phyloP scores from a whole-genome alignment of 169 alveolate genomes.

The Eimeria brunetti region DNA sequence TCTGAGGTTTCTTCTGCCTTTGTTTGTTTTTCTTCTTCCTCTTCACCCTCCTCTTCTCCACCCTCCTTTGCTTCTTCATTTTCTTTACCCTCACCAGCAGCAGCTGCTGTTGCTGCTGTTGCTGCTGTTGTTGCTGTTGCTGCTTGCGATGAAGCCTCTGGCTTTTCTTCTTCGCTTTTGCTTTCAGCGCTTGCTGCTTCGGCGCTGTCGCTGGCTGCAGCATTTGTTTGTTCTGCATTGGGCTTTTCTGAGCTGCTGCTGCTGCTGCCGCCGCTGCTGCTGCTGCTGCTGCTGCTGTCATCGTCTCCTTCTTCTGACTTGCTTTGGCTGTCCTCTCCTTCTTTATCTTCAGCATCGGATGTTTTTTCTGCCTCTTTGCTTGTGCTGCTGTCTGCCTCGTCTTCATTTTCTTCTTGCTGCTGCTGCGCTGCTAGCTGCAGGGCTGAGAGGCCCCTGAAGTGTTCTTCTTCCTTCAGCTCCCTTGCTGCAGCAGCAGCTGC shows the following conservation, averaged over 20 bases:
- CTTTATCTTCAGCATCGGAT: not conserved
- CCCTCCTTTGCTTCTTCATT: not conserved
- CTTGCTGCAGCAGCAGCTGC: not conserved
- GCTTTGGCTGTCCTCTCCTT: not conserved
- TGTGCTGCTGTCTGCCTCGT: not conserved
- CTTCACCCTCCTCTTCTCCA: slow-evolving; percentile 46
- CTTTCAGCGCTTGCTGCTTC: not conserved
- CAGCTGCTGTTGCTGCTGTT: not conserved
- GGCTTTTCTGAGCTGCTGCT: not conserved
- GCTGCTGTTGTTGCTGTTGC: not conserved
- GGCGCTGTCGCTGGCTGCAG: not conserved
- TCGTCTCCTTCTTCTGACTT: slow-evolving; percentile 6
- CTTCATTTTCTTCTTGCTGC: not conserved
- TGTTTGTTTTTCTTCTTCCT: not conserved
- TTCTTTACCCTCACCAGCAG: slow-evolving; percentile 7
- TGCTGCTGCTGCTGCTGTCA: not conserved
- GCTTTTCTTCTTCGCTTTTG: not conserved
- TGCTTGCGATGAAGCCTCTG: slow-evolving; percentile 5
- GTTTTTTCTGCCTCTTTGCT: not conserved
- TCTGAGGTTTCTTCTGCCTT: slow-evolving; percentile 5
- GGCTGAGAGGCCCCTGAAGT: not conserved
- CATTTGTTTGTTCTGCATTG: not conserved
- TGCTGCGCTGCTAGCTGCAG: slow-evolving; percentile 29
- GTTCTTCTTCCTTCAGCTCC: not conserved
- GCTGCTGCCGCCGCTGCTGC: slow-evolving; percentile 32